These are phyloP conservation scores for Ophiocordyceps camponoti-floridani DNA, from an alignment of 2,329 filamentous ascomycete species.

Conservation along the genomic window DNA sequence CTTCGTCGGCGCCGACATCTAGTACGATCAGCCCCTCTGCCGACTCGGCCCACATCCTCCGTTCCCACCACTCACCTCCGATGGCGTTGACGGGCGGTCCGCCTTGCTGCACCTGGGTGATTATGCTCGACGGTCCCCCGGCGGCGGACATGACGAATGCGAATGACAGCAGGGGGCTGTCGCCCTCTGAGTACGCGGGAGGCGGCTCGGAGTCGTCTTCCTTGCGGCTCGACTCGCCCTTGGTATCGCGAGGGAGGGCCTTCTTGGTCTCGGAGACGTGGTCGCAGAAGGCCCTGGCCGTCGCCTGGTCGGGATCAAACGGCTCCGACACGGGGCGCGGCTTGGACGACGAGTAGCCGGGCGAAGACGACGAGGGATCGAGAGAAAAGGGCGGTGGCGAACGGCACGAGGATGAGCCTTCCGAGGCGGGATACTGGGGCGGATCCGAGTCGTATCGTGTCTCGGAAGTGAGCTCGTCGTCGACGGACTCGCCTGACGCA, in stretches of 20 bases:
- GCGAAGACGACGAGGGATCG: constrained; percentile 24
- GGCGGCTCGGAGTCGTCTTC: constrained; percentile 78
- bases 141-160: constrained; percentile 96
- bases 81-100: constrained; percentile 79
- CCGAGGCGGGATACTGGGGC: constrained; percentile 39
- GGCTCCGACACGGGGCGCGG: constrained; percentile 20
- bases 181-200: constrained; percentile 89
- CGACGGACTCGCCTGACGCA: background rate
- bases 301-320: constrained; percentile 16
- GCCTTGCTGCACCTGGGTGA: constrained; percentile 95
- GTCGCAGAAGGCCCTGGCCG: constrained; percentile 25
- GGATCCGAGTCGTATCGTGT: constrained; percentile 17
- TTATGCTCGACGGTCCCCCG: constrained; percentile 93
- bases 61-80: constrained; percentile 41
- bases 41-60: background rate
- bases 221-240: constrained; percentile 58
- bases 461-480: constrained; percentile 5
- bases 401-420: constrained; percentile 31
- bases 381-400: constrained; percentile 25
- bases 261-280: constrained; percentile 62
- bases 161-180: constrained; percentile 80
- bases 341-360: constrained; percentile 28
- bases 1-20: constrained; percentile 81
- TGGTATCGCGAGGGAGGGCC: constrained; percentile 65
- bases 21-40: background rate